phyloP scores from a whole-genome alignment of 2,329 filamentous ascomycete genomes.

The Rhinocladiella similis region DNA sequence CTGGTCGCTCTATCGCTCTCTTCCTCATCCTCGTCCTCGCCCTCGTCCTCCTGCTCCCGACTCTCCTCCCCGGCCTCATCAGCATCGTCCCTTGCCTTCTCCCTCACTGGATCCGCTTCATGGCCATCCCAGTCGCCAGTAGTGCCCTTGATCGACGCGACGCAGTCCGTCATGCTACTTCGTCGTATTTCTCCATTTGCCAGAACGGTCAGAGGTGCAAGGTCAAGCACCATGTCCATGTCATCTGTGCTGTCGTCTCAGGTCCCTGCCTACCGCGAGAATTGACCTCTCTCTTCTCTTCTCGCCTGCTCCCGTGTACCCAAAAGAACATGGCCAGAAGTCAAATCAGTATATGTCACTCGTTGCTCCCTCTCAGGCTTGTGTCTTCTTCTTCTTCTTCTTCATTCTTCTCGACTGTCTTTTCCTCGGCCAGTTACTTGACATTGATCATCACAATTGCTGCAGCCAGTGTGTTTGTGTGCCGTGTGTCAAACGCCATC shows the following conservation, averaged over 20 bases:
- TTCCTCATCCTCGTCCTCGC: no score
- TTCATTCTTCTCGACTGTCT: constrained; percentile 9
- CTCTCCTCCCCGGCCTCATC: no score
- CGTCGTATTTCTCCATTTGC: no score
- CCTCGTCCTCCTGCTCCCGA: no score
- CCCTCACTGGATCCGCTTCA: no score
- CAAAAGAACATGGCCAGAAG: not conserved
- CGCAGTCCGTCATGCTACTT: no score
- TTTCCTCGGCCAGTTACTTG: not conserved
- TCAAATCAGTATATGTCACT: not conserved
- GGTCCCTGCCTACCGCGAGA: not conserved
- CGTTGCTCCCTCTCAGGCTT: not conserved
- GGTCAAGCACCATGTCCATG: not conserved
- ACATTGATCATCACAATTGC: not conserved
- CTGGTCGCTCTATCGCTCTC: no score
- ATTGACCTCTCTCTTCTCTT: not conserved
- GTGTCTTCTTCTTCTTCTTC: not conserved
- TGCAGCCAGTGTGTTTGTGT: not conserved
- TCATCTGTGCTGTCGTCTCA: not conserved
- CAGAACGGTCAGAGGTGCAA: not conserved
- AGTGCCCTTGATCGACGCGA: no score
- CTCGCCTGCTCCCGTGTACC: not conserved
- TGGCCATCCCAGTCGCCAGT: no score
- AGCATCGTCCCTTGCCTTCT: no score
- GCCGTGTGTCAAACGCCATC: not conserved